A percentile compares a stretch with the other conserved stretches of the same genome.
Evolutionary conservation across 2,329 filamentous ascomycete species (phyloP).

Genomic region (Phialophora verrucosa): DNA sequence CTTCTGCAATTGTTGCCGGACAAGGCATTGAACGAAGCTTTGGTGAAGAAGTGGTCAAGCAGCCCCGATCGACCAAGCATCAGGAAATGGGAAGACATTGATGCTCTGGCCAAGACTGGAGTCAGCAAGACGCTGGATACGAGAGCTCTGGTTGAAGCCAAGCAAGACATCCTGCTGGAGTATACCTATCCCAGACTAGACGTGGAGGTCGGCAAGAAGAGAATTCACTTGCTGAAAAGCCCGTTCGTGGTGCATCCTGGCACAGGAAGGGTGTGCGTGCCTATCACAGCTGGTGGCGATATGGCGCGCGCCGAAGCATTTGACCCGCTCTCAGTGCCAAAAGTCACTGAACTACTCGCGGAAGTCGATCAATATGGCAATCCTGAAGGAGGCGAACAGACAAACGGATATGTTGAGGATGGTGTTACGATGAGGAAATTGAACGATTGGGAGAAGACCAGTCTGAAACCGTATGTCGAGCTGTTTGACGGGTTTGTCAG

Average conservation of each 20-base stretch:
- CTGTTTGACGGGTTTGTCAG: slow-evolving; percentile 84
- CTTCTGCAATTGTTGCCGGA: slow-evolving; percentile 87
- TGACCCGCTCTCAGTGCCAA: slow-evolving; percentile 86
- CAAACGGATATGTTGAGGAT: slow-evolving; percentile 43
- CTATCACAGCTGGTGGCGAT: slow-evolving; percentile 70
- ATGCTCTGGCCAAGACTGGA: slow-evolving; percentile 78
- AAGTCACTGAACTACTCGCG: slow-evolving; percentile 76
- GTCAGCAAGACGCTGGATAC: slow-evolving; percentile 74
- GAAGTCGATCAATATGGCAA: slow-evolving; percentile 84
- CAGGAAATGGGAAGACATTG: slow-evolving; percentile 94
- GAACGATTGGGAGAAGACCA: slow-evolving; percentile 96
- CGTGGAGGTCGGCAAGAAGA: slow-evolving; percentile 95
- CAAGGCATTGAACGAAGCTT: slow-evolving; percentile 72
- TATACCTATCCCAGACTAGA: slow-evolving; percentile 98
- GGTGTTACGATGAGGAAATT: slow-evolving; percentile 52
- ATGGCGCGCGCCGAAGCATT: slow-evolving; percentile 71
- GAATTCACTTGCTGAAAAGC: slow-evolving; percentile 96
- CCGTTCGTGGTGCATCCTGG: slow-evolving; percentile 96
- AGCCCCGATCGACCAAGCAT: slow-evolving; percentile 76
- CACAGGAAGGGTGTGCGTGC: slow-evolving; percentile 92
- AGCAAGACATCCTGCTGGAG: slow-evolving; percentile 94
- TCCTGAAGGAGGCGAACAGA: slow-evolving; percentile 52
- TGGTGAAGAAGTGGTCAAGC: slow-evolving; percentile 90
- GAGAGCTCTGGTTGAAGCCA: slow-evolving; percentile 78
- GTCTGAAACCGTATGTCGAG: slow-evolving; percentile 89